Percentiles rank a stretch among this genome's conserved stretches.
These are phyloP conservation scores for Claviceps maximensis DNA, from an alignment of 2,329 filamentous ascomycete species.

Conservation along the genomic window DNA sequence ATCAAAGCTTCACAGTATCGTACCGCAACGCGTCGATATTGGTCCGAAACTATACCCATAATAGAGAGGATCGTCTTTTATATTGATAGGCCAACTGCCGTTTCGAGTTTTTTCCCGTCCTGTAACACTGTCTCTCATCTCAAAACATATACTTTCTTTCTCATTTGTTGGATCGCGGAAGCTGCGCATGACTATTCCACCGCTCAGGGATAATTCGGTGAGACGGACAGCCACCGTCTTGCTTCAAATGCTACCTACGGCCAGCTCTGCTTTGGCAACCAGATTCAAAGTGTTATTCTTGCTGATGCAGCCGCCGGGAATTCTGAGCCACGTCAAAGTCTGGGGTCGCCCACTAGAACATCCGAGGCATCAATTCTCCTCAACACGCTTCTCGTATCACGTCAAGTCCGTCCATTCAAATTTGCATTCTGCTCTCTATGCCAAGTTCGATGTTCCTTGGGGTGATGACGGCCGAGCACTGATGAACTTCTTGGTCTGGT, in stretches of 20 bases:
- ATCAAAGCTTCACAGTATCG: not conserved
- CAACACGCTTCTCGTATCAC: conserved; percentile 1
- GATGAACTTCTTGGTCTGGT: not conserved
- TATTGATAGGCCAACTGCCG: not conserved
- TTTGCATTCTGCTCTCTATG: not conserved
- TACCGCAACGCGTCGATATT: not conserved
- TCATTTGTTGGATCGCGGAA: not conserved
- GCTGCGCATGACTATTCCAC: not conserved
- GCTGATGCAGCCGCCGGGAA: not conserved
- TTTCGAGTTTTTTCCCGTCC: conserved; percentile 1
- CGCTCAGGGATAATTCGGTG: not conserved
- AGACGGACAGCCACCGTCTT: not conserved
- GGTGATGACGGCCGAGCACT: not conserved
- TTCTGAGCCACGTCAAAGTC: not conserved
- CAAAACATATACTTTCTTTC: not conserved
- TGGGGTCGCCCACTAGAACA: not conserved
- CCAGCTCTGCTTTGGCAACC: not conserved
- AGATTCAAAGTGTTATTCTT: not conserved
- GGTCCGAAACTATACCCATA: not conserved
- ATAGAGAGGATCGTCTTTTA: not conserved
- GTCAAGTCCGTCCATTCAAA: not conserved
- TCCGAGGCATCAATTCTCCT: not conserved
- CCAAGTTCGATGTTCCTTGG: not conserved
- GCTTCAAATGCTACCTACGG: not conserved
- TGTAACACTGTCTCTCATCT: not conserved